Conservation (phyloP, 805 yeast genomes). For the Torulaspora quercuum region DNA sequence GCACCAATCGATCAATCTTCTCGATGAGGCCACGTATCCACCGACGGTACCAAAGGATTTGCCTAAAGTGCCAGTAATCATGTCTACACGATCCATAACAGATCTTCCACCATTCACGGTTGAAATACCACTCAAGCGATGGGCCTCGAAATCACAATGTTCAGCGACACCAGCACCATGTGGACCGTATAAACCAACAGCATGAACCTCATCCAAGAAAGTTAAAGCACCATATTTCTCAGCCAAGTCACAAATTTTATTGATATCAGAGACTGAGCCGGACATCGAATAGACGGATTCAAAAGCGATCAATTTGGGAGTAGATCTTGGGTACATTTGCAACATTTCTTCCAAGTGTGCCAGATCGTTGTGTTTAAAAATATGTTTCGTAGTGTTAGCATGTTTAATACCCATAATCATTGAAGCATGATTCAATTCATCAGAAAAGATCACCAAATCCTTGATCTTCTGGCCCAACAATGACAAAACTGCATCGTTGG, state of each 20-base stretch:
- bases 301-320: slow-evolving; percentile 93
- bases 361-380: slow-evolving; percentile 88
- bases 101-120: slow-evolving; percentile 49
- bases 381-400: slow-evolving; percentile 81
- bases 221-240: slow-evolving; percentile 97
- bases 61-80: slow-evolving; percentile 96
- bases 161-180: slow-evolving; percentile 99
- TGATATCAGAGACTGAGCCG: slow-evolving; percentile 94
- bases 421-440: slow-evolving; percentile 92
- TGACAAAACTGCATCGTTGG: slow-evolving; percentile 92
- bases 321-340: slow-evolving; percentile 74
- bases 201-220: slow-evolving; percentile 96
- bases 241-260: slow-evolving; percentile 88
- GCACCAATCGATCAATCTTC: slow-evolving; percentile 85
- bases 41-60: slow-evolving; percentile 97
- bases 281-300: slow-evolving; percentile 98
- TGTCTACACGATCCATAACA: slow-evolving; percentile 85
- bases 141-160: slow-evolving; percentile 84
- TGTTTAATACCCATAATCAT: slow-evolving; percentile 96
- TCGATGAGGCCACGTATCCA: slow-evolving; percentile 92
- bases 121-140: slow-evolving; percentile 62
- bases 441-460: slow-evolving; percentile 87
- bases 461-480: slow-evolving; percentile 87
- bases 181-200: slow-evolving; percentile 98
- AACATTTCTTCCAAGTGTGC: slow-evolving; percentile 75